Percentiles rank a stretch among this genome's conserved stretches.
phyloP scores from a whole-genome alignment of 2,329 filamentous ascomycete species.

The Aureobasidium sp. region DNA sequence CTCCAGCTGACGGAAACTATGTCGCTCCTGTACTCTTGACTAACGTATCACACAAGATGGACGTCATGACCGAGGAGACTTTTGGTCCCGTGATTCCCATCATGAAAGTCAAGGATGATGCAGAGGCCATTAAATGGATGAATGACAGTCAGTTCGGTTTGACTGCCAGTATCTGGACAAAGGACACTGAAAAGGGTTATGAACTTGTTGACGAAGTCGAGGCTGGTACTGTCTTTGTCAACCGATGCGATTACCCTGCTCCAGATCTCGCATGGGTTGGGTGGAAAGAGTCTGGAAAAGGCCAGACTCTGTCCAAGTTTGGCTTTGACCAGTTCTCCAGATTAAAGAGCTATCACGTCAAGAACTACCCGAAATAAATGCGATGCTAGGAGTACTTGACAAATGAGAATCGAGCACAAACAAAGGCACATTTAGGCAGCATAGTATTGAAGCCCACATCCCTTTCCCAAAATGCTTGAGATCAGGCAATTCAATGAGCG shows the following conservation, averaged over 20 bases:
- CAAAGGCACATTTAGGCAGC: too few species aligned
- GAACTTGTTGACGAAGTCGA: slow-evolving; percentile 74
- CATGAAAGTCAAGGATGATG: slow-evolving; percentile 75
- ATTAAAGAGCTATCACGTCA: slow-evolving; percentile 91
- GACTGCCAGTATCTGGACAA: slow-evolving; percentile 96
- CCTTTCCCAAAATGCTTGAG: too few species aligned
- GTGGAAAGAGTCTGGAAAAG: slow-evolving; percentile 94
- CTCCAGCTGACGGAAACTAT: slow-evolving; percentile 76
- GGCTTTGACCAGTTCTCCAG: slow-evolving; percentile 95
- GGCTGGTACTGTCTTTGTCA: slow-evolving; percentile 93
- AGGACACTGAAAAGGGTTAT: slow-evolving; percentile 68
- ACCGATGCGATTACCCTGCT: slow-evolving; percentile 85
- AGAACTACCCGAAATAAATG: slow-evolving; percentile 58
- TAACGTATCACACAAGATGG: slow-evolving; percentile 73
- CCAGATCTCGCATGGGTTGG: slow-evolving; percentile 63
- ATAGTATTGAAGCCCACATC: too few species aligned
- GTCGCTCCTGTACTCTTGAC: slow-evolving; percentile 78
- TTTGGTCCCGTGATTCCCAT: slow-evolving; percentile 90
- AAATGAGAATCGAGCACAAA: too few species aligned
- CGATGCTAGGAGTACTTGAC: too few species aligned
- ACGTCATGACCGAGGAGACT: slow-evolving; percentile 87
- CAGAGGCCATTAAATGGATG: slow-evolving; percentile 78
- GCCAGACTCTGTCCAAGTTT: slow-evolving; percentile 79
- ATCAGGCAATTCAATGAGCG: too few species aligned
- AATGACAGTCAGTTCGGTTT: slow-evolving; percentile 92